Base-by-base conservation (phyloP, 306 rosid genomes). In the Lathyrus tuberosus region DNA sequence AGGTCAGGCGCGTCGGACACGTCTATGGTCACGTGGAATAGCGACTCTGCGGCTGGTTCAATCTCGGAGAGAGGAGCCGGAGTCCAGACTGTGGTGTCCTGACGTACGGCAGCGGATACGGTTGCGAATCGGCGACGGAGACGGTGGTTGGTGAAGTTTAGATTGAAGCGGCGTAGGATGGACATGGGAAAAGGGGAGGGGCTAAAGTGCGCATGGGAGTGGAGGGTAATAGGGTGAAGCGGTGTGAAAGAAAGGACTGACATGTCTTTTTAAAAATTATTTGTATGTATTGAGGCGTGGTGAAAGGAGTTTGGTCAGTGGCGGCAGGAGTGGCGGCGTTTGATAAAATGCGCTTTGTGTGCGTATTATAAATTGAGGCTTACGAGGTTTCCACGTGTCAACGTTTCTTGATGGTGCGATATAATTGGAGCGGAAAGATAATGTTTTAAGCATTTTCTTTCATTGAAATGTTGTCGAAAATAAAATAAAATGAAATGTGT, bases 1-100 rank as follows among this genome's bases (percentile, higher is more conserved):
- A 94, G 87, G 77, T 94, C 97, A 0, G 88, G 88, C 14, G 92
- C 60, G 76, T 88, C 96, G 69, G 96, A 86, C n/a, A 94, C 71
- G 77, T 94, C 96, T 69, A 94, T 75, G 28, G 88, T n/a, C 10
- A 89, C 75, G 72, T 94, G 96, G 74, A 94, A 94, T 43, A 94
- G 92, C 0, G 97, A 89, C 47, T 91, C 96, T 2, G 97, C 97
- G 10, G 92, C 99, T 0, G 84, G 83, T 49, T 88, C 89, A 11
- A 94, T 59, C 24, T 38, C 74, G 17, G 92, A 72, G 74, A 94
- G 87, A 17, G 95, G 95, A 24, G 92, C 97, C 0, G 77, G 88
- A 5, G 86, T 86, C 97, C 99, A 94, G 70, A 86, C 64, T 3
- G 91, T 69, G 71, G 92, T 86, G 71, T 94, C 97, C 26, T 89